A percentile compares a stretch with the other conserved stretches of the same genome.
These are phyloP conservation scores for Volvox carteri DNA, from an alignment of 163 green algal species.

Conservation along the genomic window DNA sequence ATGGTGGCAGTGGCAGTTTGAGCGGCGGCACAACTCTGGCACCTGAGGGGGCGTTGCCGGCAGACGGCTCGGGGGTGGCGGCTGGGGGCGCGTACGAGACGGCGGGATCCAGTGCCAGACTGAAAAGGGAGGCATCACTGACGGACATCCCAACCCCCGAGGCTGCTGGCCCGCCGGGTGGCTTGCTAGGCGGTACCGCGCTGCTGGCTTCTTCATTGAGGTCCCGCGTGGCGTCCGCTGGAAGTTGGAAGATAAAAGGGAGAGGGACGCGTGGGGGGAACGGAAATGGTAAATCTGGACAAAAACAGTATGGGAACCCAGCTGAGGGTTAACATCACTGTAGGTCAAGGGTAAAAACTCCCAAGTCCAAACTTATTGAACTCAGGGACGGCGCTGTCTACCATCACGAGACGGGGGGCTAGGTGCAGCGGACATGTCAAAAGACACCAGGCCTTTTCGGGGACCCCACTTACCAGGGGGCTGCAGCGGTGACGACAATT, in stretches of 20 bases:
- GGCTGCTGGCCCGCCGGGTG: neutral
- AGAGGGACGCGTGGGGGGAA: neutral
- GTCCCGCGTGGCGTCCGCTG: neutral
- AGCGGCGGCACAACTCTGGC: too few species aligned
- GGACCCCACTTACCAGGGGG: constrained; percentile 19
- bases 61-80: neutral
- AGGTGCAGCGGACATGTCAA: too few species aligned
- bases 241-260: neutral
- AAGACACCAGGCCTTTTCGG: too few species aligned
- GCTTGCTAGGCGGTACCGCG: neutral
- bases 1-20: neutral
- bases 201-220: neutral
- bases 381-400: too few species aligned
- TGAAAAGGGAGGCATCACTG: constrained; percentile 49
- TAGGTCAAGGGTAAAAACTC: too few species aligned
- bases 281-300: too few species aligned
- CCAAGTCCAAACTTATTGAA: too few species aligned
- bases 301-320: too few species aligned
- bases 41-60: too few species aligned
- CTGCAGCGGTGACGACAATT: constrained; percentile 11
- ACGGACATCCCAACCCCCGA: neutral
- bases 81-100: neutral
- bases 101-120: constrained; percentile 1
- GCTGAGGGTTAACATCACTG: too few species aligned
- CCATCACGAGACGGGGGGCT: too few species aligned